A percentile compares a stretch with the other conserved stretches of the same genome.
Conservation (phyloP, 2,329 filamentous ascomycete genomes). For the Rachicladosporium sp. region DNA sequence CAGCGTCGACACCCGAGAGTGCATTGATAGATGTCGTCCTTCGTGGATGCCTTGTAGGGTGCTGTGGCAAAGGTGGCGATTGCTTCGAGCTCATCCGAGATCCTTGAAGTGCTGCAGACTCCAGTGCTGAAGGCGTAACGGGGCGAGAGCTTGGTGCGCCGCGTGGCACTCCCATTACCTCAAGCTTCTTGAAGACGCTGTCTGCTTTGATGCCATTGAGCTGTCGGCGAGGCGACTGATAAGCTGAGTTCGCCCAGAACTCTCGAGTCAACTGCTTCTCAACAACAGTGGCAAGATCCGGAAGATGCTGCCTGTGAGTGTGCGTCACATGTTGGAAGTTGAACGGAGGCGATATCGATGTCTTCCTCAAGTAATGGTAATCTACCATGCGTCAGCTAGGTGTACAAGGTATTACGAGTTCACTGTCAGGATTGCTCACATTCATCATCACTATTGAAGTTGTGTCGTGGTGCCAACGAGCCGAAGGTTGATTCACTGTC, state of each 20-base stretch:
- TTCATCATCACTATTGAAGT: no score
- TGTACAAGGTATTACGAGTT: no score
- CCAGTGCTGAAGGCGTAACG: conserved; percentile 1
- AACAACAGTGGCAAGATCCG: conserved; percentile 38
- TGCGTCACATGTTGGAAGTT: conserved; percentile 54
- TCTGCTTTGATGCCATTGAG: conserved; percentile 42
- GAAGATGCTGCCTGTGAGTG: conserved; percentile 43
- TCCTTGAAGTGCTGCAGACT: neutral
- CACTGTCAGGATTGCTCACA: no score
- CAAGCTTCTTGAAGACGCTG: conserved; percentile 23
- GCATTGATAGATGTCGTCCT: neutral
- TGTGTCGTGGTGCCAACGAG: no score
- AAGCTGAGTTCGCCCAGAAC: conserved; percentile 41
- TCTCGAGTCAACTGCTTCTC: conserved; percentile 41
- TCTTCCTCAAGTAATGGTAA: conserved; percentile 27
- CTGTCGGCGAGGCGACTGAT: conserved; percentile 36
- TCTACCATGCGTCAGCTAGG: conserved; percentile 7
- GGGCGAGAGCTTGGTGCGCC: conserved; percentile 8
- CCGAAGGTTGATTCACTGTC: no score
- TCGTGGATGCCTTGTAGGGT: neutral
- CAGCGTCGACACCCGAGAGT: neutral
- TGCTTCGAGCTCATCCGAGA: neutral
- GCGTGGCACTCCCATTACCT: conserved; percentile 3
- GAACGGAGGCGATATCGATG: conserved; percentile 48
- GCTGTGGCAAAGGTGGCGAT: neutral